phyloP scores from a whole-genome alignment of 2,329 filamentous ascomycete species.

The Kalaharituber pfeilii region DNA sequence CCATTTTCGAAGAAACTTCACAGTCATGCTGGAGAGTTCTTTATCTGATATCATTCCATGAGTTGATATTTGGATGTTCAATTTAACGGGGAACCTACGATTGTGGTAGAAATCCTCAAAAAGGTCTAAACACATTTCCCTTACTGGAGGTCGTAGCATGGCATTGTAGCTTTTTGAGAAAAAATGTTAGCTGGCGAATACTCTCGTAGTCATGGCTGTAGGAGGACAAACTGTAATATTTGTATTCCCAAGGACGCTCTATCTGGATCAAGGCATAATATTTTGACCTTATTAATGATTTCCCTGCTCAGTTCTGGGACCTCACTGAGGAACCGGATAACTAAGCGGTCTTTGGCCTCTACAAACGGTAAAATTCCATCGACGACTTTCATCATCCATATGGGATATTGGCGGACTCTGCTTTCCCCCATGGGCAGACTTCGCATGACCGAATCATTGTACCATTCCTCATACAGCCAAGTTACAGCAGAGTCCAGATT shows the following conservation, averaged over 20 bases:
- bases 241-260: conserved; percentile 46
- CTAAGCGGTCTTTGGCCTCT: conserved; percentile 74
- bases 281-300: conserved; percentile 56
- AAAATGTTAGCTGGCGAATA: background rate
- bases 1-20: background rate
- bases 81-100: conserved; percentile 33
- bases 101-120: conserved; percentile 51
- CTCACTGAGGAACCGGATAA: conserved; percentile 83
- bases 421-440: conserved; percentile 31
- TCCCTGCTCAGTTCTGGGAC: conserved; percentile 59
- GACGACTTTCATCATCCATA: conserved; percentile 62
- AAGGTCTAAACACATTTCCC: conserved; percentile 45
- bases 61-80: background rate
- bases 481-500: conserved; percentile 79
- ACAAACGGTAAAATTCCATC: conserved; percentile 81
- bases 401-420: conserved; percentile 52
- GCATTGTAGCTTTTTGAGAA: conserved; percentile 30
- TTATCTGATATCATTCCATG: background rate
- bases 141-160: conserved; percentile 48
- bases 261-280: conserved; percentile 47
- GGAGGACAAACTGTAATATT: conserved; percentile 39
- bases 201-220: background rate
- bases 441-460: conserved; percentile 55
- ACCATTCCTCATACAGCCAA: conserved; percentile 98
- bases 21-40: background rate